phyloP scores from a whole-genome alignment of 2,329 filamentous ascomycete species.

The Emergomyces africanus region DNA sequence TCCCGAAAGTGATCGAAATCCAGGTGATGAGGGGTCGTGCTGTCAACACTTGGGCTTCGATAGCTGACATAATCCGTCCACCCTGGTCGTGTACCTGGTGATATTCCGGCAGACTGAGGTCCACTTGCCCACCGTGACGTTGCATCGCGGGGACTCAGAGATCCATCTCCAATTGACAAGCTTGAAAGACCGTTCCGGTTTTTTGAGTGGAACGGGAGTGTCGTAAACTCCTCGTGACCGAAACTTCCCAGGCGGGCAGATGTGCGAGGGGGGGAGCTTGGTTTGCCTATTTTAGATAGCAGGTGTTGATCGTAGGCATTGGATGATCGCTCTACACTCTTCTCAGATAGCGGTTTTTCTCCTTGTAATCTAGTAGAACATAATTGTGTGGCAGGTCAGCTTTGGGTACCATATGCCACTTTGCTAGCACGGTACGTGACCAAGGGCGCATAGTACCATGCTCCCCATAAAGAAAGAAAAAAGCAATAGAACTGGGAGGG shows the following conservation, averaged over 20 bases:
- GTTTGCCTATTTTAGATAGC: slow-evolving; percentile 49
- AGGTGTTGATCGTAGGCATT: slow-evolving; percentile 52
- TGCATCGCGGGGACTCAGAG: slow-evolving; percentile 10
- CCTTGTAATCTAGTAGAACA: slow-evolving; percentile 39
- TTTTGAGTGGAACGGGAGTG: slow-evolving; percentile 23
- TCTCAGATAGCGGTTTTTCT: slow-evolving; percentile 45
- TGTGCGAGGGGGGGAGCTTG: slow-evolving; percentile 41
- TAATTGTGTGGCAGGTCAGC: not conserved
- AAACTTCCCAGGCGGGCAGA: slow-evolving; percentile 21
- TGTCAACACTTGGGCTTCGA: slow-evolving; percentile 33
- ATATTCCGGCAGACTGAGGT: slow-evolving; percentile 29
- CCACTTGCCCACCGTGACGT: slow-evolving; percentile 21
- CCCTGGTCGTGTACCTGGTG: slow-evolving; percentile 26
- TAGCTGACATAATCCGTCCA: slow-evolving; percentile 32
- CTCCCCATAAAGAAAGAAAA: not conserved
- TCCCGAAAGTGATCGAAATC: slow-evolving; percentile 30
- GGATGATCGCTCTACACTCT: slow-evolving; percentile 45
- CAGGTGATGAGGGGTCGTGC: slow-evolving; percentile 26
- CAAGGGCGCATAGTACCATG: not conserved
- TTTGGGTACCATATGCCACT: not conserved
- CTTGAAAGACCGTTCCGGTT: slow-evolving; percentile 15
- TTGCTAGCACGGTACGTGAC: not conserved
- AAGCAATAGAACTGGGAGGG: not conserved
- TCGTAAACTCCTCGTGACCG: slow-evolving; percentile 13
- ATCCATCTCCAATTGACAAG: slow-evolving; percentile 8